Conservation (phyloP, 1,284 basidiomycete species). For the Golubevia sp. region DNA sequence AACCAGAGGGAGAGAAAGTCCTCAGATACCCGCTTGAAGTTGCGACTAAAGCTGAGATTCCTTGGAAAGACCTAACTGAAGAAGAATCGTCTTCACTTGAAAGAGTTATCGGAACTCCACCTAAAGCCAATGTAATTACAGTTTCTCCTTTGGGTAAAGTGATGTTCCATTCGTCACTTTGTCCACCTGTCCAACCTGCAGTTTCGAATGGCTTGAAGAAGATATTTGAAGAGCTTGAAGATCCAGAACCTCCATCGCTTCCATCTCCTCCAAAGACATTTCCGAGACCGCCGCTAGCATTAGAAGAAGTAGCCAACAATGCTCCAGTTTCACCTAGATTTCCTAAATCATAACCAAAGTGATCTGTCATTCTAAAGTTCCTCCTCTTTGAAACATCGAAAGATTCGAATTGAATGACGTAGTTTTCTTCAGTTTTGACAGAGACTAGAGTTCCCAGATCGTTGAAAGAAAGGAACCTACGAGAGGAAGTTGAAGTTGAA, state of each 20-base stretch:
- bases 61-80: slow-evolving; percentile 1
- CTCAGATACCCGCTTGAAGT: slow-evolving; percentile 53
- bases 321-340: slow-evolving; percentile 47
- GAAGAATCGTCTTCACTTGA: slow-evolving; percentile 21
- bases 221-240: slow-evolving; percentile 24
- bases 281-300: too few relatives aligned
- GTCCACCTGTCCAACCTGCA: slow-evolving; percentile 22
- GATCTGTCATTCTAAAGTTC: slow-evolving; percentile 55
- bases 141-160: slow-evolving; percentile 40
- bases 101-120: slow-evolving; percentile 18
- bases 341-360: slow-evolving; percentile 50
- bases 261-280: too few relatives aligned
- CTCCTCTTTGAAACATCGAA: slow-evolving; percentile 49
- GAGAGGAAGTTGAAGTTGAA: slow-evolving; percentile 13
- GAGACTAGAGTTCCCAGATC: slow-evolving; percentile 45
- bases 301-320: slow-evolving; percentile 28
- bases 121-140: slow-evolving; percentile 42
- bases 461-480: slow-evolving; percentile 52
- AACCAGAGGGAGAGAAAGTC: slow-evolving; percentile 50
- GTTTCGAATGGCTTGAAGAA: slow-evolving; percentile 55
- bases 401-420: slow-evolving; percentile 53
- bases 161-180: slow-evolving; percentile 46
- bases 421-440: slow-evolving; percentile 55
- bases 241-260: slow-evolving; percentile 4
- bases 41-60: slow-evolving; percentile 34